A percentile compares a stretch with the other conserved stretches of the same genome.
These are phyloP conservation scores for Puccinia novopanici DNA, from an alignment of 1,284 basidiomycete species.

Conservation along the genomic window DNA sequence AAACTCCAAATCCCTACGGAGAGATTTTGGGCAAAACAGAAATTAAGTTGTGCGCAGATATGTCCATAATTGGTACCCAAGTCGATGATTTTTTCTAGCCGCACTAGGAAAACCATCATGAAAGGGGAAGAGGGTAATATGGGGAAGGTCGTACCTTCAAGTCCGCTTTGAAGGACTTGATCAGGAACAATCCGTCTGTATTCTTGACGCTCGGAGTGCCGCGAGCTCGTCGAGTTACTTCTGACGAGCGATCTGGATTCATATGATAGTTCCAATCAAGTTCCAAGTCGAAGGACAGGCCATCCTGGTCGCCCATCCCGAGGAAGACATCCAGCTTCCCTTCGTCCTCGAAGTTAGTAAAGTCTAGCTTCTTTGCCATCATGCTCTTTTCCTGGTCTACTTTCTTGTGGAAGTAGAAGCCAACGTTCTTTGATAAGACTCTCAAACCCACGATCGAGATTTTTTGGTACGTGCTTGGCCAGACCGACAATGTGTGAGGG, in stretches of 20 bases:
- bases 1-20: conserved; percentile 35
- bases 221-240: background rate
- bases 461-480: conserved; percentile 10
- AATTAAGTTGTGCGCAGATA: background rate
- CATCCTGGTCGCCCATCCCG: conserved; percentile 41
- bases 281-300: conserved; percentile 23
- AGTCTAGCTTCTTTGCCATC: conserved; percentile 3
- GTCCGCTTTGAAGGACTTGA: conserved; percentile 26
- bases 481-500: background rate
- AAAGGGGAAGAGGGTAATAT: too few relatives aligned
- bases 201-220: background rate
- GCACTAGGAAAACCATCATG: background rate
- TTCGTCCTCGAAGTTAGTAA: conserved; percentile 39
- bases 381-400: conserved; percentile 21
- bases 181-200: conserved; percentile 17
- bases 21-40: background rate
- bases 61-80: background rate
- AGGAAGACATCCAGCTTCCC: conserved; percentile 40
- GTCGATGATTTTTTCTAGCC: background rate
- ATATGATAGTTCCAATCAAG: conserved; percentile 25
- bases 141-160: conserved; percentile 22
- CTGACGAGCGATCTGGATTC: background rate
- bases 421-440: conserved; percentile 36
- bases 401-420: conserved; percentile 46
- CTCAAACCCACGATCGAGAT: conserved; percentile 31